Evolutionary conservation across 2,329 filamentous ascomycete genomes (phyloP).

Genomic region (Davidsoniella neocaledoniae): DNA sequence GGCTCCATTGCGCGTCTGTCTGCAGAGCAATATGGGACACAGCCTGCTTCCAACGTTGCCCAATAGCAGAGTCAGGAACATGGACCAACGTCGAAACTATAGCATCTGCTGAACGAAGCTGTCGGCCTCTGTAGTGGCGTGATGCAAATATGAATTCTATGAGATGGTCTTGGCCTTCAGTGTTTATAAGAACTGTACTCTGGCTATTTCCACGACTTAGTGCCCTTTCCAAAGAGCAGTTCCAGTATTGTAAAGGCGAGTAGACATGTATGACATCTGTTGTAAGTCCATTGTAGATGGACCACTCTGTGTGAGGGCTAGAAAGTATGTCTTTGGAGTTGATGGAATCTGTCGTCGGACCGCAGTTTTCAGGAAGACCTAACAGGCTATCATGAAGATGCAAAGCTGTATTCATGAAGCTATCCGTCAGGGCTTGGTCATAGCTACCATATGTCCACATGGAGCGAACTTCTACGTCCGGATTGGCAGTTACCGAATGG

Average conservation of each 20-base stretch:
- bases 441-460: slow-evolving; percentile 70
- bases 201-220: slow-evolving; percentile 45
- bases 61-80: slow-evolving; percentile 45
- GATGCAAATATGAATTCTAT: not conserved
- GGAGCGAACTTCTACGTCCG: slow-evolving; percentile 67
- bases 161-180: not conserved
- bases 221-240: slow-evolving; percentile 43
- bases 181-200: slow-evolving; percentile 33
- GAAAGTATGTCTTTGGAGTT: slow-evolving; percentile 21
- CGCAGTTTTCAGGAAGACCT: slow-evolving; percentile 33
- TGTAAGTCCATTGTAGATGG: slow-evolving; percentile 40
- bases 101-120: slow-evolving; percentile 46
- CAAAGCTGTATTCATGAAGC: slow-evolving; percentile 49
- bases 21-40: slow-evolving; percentile 34
- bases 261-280: slow-evolving; percentile 28
- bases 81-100: slow-evolving; percentile 64
- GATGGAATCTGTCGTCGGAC: not conserved
- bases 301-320: slow-evolving; percentile 25
- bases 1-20: slow-evolving; percentile 39
- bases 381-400: slow-evolving; percentile 54
- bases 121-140: not conserved
- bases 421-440: slow-evolving; percentile 54
- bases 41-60: slow-evolving; percentile 46
- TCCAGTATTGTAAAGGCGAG: slow-evolving; percentile 71
- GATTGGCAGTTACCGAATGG: slow-evolving; percentile 30